Percentiles rank a stretch among this genome's conserved stretches.
phyloP scores from a whole-genome alignment of 306 rosid genomes.

The Leucaena leucocephala region DNA sequence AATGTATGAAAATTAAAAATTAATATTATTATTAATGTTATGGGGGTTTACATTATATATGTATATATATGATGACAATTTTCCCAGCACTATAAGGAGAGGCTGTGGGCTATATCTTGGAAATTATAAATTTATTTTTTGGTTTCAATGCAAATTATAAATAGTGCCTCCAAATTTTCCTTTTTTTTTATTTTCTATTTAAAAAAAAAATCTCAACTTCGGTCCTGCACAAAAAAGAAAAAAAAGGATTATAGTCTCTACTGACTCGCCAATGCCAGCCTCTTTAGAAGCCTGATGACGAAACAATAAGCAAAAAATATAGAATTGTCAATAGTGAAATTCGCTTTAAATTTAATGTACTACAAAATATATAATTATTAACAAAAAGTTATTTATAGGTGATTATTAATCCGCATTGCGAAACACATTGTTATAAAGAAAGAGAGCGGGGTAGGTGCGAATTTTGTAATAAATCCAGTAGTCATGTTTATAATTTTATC shows the following conservation, averaged over 20 bases:
- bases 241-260: not conserved
- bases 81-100: constrained; percentile 27
- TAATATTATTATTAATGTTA: not conserved
- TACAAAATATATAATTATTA: no score
- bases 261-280: not conserved
- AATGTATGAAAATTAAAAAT: constrained; percentile 5
- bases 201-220: not conserved
- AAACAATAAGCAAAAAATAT: not conserved
- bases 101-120: constrained; percentile 6
- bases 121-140: constrained; percentile 18
- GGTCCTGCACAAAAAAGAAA: no score
- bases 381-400: no score
- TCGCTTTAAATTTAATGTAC: no score
- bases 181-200: not conserved
- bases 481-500: no score
- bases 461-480: no score
- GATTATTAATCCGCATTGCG: no score
- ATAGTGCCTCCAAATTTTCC: not conserved
- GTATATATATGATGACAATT: constrained; percentile 42
- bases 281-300: not conserved
- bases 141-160: constrained; percentile 22
- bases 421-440: no score
- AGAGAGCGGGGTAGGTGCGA: no score
- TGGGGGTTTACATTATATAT: constrained; percentile 28
- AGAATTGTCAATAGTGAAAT: not conserved